phyloP scores from a whole-genome alignment of 2,329 filamentous ascomycete genomes.

The Didymellaceae sp. region DNA sequence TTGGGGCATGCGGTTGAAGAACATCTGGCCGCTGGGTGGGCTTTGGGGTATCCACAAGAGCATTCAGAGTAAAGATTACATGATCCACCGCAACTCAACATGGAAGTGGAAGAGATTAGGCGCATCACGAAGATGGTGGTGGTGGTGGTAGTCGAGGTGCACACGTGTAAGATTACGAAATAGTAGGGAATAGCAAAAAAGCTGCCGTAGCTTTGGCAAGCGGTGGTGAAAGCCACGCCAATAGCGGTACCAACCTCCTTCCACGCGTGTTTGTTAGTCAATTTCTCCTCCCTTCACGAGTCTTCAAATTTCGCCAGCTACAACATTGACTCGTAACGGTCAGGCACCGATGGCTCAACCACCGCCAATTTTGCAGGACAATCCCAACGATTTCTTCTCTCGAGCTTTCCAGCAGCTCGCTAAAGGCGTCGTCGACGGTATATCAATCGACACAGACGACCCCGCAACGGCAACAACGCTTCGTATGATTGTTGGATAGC shows the following conservation, averaged over 20 bases:
- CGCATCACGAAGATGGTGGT: slow-evolving; percentile 13
- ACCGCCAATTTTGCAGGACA: neutral
- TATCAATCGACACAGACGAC: neutral
- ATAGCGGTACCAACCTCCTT: too few species aligned
- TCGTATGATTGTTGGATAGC: neutral
- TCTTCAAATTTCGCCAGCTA: too few species aligned
- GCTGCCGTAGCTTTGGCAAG: too few species aligned
- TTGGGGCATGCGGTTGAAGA: slow-evolving; percentile 31
- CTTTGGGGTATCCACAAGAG: slow-evolving; percentile 49
- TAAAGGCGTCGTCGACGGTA: neutral
- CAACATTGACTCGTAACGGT: too few species aligned
- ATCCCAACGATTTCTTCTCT: neutral
- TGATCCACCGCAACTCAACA: slow-evolving; percentile 40
- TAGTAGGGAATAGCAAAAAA: neutral
- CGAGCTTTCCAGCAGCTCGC: neutral
- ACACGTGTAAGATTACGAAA: neutral
- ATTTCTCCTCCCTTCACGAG: too few species aligned
- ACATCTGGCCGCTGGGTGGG: slow-evolving; percentile 48
- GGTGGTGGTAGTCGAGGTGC: slow-evolving; percentile 13
- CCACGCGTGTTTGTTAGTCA: too few species aligned
- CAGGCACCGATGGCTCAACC: neutral
- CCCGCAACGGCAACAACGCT: neutral
- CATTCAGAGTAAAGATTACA: slow-evolving; percentile 48
- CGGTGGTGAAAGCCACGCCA: too few species aligned
- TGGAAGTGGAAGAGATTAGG: slow-evolving; percentile 38